Percentiles rank a stretch among this genome's conserved stretches.
Evolutionary conservation across 352 stramenopile genomes (phyloP).

Genomic region (Globisporangium polare): DNA sequence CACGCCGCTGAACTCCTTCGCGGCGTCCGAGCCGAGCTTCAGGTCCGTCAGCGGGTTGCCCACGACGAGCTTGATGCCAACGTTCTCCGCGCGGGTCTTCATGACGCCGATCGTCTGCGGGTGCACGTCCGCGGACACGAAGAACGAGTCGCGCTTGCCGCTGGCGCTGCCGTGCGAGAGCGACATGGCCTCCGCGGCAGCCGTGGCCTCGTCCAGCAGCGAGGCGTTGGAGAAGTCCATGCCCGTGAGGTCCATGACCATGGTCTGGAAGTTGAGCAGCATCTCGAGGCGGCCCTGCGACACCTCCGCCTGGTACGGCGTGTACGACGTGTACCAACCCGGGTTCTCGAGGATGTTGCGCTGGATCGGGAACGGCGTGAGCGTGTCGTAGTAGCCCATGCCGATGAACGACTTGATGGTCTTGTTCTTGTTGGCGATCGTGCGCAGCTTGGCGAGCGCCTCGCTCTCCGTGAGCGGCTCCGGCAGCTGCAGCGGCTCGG

Average conservation of each 20-base stretch:
- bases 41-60: slow-evolving; percentile 81
- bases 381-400: slow-evolving; percentile 97
- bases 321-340: slow-evolving; percentile 98
- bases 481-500: slow-evolving; percentile 52
- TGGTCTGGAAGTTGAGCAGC: slow-evolving; percentile 99
- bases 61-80: slow-evolving; percentile 94
- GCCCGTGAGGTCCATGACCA: slow-evolving; percentile 95
- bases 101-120: slow-evolving; percentile 93
- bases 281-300: slow-evolving; percentile 98
- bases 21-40: slow-evolving; percentile 69
- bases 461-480: slow-evolving; percentile 91
- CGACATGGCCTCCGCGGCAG: slow-evolving; percentile 97
- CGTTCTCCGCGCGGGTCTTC: slow-evolving; percentile 87
- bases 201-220: slow-evolving; percentile 98
- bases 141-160: slow-evolving; percentile 95
- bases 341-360: slow-evolving; percentile 99
- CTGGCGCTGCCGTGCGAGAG: slow-evolving; percentile 94
- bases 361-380: slow-evolving; percentile 95
- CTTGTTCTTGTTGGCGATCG: slow-evolving; percentile 95
- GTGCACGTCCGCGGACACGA: slow-evolving; percentile 91
- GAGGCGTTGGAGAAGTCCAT: slow-evolving; percentile 97
- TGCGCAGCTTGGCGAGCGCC: slow-evolving; percentile 86
- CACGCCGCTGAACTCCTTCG: slow-evolving; percentile 91
- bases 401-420: slow-evolving; percentile 97
- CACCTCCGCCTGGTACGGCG: slow-evolving; percentile 99